Conservation (phyloP, 306 rosid genomes). For the Carpinus viminea region DNA sequence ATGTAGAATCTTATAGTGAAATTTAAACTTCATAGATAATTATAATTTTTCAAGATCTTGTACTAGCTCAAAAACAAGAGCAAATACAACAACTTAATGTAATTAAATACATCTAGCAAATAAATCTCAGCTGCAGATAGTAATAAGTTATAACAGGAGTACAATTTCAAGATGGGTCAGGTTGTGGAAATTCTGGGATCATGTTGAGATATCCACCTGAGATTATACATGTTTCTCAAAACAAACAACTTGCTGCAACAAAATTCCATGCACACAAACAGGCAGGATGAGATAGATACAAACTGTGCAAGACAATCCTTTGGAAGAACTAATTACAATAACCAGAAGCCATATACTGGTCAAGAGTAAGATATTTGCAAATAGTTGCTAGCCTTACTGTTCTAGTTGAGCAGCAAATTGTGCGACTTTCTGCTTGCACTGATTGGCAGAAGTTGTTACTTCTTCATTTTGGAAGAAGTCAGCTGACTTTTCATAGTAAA, state of each 20-base stretch:
- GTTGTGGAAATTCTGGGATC: constrained; percentile 18
- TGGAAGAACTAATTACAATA: background rate
- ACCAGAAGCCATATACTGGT: constrained; percentile 8
- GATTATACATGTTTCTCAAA: constrained; percentile 2
- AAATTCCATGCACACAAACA: constrained; percentile 16
- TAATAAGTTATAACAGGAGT: background rate
- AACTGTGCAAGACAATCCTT: background rate
- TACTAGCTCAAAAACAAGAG: background rate
- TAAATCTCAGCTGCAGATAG: constrained; percentile 8
- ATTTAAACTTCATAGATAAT: background rate
- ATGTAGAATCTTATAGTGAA: no score
- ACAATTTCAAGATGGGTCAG: background rate
- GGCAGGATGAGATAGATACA: background rate
- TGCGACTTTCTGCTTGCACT: constrained; percentile 97
- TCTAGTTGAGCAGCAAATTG: constrained; percentile 91
- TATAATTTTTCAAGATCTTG: background rate
- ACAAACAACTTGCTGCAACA: constrained; percentile 15
- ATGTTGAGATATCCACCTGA: constrained; percentile 18
- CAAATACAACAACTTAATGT: background rate
- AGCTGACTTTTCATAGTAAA: constrained; percentile 82
- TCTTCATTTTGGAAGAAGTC: constrained; percentile 92
- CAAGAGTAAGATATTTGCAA: constrained; percentile 14
- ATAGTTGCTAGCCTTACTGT: constrained; percentile 57
- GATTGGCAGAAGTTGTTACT: constrained; percentile 80
- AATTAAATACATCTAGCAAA: constrained; percentile 2